These are phyloP conservation scores for Xenoacremonium recifei DNA, from an alignment of 2,329 filamentous ascomycete genomes.

Conservation along the genomic window DNA sequence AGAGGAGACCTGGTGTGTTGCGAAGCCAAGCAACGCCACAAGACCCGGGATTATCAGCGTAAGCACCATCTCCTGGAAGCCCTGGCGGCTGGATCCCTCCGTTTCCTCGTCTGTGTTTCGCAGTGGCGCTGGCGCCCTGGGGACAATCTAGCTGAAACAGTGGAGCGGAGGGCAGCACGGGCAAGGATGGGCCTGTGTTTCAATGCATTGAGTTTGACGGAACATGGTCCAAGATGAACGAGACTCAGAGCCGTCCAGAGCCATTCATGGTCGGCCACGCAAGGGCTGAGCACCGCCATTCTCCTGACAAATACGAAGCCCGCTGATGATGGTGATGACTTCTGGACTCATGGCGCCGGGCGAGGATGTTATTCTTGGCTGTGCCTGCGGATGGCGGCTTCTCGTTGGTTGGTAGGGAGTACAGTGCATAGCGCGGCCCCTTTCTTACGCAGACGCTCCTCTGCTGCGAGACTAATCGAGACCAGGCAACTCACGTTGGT, in stretches of 20 bases:
- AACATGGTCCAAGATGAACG: conserved; percentile 1
- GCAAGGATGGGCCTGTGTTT: too few relatives aligned
- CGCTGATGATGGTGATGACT: background rate
- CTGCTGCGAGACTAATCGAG: too few relatives aligned
- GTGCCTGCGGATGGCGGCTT: background rate
- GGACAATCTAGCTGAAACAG: conserved; percentile 25
- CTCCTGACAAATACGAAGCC: background rate
- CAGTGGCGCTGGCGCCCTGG: conserved; percentile 1
- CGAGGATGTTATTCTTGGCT: background rate
- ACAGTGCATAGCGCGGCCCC: conserved; percentile 1
- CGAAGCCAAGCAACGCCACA: too few relatives aligned
- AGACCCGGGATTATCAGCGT: too few relatives aligned
- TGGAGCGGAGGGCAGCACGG: conserved; percentile 8
- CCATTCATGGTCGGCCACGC: conserved; percentile 3
- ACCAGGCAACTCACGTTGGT: too few relatives aligned
- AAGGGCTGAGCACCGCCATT: background rate
- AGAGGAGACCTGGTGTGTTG: too few relatives aligned
- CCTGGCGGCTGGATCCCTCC: conserved; percentile 6
- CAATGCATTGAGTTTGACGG: too few relatives aligned
- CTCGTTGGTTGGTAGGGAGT: too few relatives aligned
- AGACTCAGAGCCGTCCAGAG: background rate
- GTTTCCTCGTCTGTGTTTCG: conserved; percentile 18
- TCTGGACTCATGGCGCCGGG: too few relatives aligned
- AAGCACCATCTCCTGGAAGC: too few relatives aligned
- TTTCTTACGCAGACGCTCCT: conserved; percentile 8